A percentile compares a stretch with the other conserved stretches of the same genome.
Conservation (phyloP, 2,329 filamentous ascomycete genomes). For the Phialemonium atrogriseum region DNA sequence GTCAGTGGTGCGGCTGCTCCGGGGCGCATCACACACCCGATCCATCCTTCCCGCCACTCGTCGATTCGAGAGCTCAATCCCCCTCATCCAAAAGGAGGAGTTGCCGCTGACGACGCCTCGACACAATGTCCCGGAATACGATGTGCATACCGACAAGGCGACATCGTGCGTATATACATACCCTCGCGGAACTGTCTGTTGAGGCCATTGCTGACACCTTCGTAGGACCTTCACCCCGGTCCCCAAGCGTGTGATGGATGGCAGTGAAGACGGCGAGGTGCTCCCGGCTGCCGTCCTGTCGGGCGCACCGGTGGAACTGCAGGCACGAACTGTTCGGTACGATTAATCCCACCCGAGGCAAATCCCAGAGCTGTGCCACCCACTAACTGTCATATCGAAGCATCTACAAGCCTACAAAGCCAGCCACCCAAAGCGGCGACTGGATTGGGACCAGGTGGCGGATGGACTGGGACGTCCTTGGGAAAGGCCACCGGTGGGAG, state of each 20-base stretch:
- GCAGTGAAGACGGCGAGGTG: slow-evolving; percentile 68
- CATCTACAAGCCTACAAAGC: slow-evolving; percentile 85
- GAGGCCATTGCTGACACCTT: background rate
- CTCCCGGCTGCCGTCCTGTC: slow-evolving; percentile 81
- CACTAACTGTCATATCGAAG: slow-evolving; percentile 34
- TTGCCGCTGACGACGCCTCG: slow-evolving; percentile 27
- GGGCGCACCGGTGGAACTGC: slow-evolving; percentile 86
- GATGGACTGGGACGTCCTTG: slow-evolving; percentile 95
- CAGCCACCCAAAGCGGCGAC: slow-evolving; percentile 90
- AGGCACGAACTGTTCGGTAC: slow-evolving; percentile 89
- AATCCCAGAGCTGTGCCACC: background rate
- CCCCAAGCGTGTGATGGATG: slow-evolving; percentile 82
- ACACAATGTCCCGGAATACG: slow-evolving; percentile 73
- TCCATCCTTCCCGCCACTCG: slow-evolving; percentile 35
- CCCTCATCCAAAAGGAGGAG: slow-evolving; percentile 27
- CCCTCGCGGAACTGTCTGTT: slow-evolving; percentile 1
- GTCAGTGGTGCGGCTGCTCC: slow-evolving; percentile 43
- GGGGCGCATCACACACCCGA: slow-evolving; percentile 31
- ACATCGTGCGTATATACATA: slow-evolving; percentile 63
- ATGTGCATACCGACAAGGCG: slow-evolving; percentile 72
- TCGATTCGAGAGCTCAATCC: slow-evolving; percentile 46
- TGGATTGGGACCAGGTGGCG: slow-evolving; percentile 84
- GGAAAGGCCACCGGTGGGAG: slow-evolving; percentile 95
- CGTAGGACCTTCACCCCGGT: slow-evolving; percentile 81
- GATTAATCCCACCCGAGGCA: slow-evolving; percentile 14